These are phyloP conservation scores for Crithidia acanthocephali DNA, from an alignment of 208 protist species.

Conservation along the genomic window DNA sequence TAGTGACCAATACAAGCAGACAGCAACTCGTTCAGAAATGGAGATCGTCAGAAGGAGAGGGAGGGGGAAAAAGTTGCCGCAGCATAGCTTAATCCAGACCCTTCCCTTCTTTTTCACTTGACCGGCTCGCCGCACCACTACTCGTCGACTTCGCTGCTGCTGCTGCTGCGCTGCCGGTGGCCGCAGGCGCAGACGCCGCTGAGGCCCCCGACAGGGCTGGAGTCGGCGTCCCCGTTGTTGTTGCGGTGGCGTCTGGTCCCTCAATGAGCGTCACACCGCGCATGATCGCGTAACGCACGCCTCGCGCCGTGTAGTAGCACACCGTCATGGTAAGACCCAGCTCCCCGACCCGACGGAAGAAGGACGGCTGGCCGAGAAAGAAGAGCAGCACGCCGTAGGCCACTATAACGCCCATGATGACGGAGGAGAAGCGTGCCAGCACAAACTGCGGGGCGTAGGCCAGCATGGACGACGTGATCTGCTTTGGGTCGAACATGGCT, in stretches of 20 bases:
- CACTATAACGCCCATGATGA: slow-evolving; percentile 57
- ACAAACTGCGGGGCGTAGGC: slow-evolving; percentile 51
- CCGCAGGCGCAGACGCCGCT: neutral
- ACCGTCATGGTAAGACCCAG: slow-evolving; percentile 32
- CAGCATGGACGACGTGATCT: slow-evolving; percentile 36
- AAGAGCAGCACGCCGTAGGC: slow-evolving; percentile 60
- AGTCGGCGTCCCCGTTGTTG: neutral
- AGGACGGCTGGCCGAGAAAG: slow-evolving; percentile 44
- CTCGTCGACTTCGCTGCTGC: neutral
- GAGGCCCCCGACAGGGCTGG: neutral
- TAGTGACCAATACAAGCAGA: too few species aligned
- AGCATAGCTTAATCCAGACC: slow-evolving; percentile 1
- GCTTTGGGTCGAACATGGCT: slow-evolving; percentile 37
- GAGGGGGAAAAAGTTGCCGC: too few species aligned
- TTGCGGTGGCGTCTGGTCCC: slow-evolving; percentile 9
- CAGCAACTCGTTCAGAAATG: too few species aligned
- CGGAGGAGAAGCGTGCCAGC: slow-evolving; percentile 48
- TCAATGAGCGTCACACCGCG: slow-evolving; percentile 17
- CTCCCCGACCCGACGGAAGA: slow-evolving; percentile 50
- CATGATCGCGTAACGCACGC: slow-evolving; percentile 35
- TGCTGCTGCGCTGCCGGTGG: neutral
- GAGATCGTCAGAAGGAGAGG: too few species aligned
- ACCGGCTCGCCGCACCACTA: neutral
- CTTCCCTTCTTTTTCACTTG: slow-evolving; percentile 6
- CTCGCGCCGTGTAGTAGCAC: slow-evolving; percentile 27